Base-by-base conservation (phyloP, 139 green algal genomes). In the Auxenochlorella pyrenoidosa region DNA sequence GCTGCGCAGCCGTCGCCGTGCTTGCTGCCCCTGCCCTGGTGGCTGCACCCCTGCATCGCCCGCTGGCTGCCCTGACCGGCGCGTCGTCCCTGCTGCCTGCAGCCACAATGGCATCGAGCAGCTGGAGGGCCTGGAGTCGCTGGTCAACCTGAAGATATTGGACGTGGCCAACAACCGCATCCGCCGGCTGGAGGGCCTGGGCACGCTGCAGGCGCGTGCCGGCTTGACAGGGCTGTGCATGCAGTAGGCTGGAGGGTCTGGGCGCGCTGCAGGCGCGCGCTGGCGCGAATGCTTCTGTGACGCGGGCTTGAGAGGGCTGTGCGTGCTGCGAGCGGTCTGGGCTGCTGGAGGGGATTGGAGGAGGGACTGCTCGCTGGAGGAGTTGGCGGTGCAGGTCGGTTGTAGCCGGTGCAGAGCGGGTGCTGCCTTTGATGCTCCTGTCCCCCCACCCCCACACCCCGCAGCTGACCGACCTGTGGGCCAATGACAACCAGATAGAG, bases 401-500 rank as follows among this genome's bases (percentile, higher is more conserved):
- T n/a, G n/a, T n/a, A n/a, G n/a, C n/a, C n/a, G n/a, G n/a, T n/a
- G n/a, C n/a, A n/a, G n/a, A n/a, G n/a, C n/a, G n/a, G n/a, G n/a
- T n/a, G n/a, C n/a, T n/a, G n/a, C n/a, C n/a, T n/a, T n/a, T n/a
- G n/a, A n/a, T n/a, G n/a, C n/a, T n/a, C 47, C 47, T 10, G 8
- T 10, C 47, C 10, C 47, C 47, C 10, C 15, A 10, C 2, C 40
- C 0, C 75, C 43, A 28, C 44, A 6, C 1, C 5, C 21, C 58
- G 47, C 59, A 88, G 41, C 83, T 97, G 76, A 90, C 91, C 65
- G 97, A 99, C 89, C 90, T 99, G 21, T 99, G 97, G 97, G 88
- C 98, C 28, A 99, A 99, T 84, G 93, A 99, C 88, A 99, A 98
- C 86, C 38, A 89, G 63, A 86, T 98, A 12, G 54, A 88, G 26